phyloP scores from a whole-genome alignment of 2,329 filamentous ascomycete genomes.

The Aspergillus sp. region DNA sequence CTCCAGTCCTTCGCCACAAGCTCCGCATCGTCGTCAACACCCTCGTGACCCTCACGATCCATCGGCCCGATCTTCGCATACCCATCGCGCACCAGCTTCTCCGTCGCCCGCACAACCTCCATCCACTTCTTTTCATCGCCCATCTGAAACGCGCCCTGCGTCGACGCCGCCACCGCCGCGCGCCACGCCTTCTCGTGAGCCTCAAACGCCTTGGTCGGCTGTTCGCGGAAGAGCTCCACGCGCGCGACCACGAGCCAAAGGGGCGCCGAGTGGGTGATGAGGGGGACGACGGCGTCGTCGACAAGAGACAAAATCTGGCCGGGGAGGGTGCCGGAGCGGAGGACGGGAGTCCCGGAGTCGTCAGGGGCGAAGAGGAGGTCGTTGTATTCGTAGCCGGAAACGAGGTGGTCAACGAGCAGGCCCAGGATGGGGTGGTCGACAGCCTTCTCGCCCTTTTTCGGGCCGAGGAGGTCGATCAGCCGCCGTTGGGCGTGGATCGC shows the following conservation, averaged over 20 bases:
- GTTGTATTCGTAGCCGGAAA: conserved; percentile 39
- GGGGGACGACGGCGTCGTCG: conserved; percentile 63
- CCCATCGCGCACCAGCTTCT: conserved; percentile 63
- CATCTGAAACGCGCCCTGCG: conserved; percentile 36
- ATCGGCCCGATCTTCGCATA: conserved; percentile 69
- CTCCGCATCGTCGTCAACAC: conserved; percentile 39
- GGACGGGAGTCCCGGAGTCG: conserved; percentile 26
- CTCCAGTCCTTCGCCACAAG: conserved; percentile 72
- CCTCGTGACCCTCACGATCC: conserved; percentile 47
- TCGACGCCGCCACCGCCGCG: conserved; percentile 45
- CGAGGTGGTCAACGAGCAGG: conserved; percentile 62
- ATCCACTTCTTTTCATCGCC: conserved; percentile 59
- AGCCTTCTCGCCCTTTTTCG: conserved; percentile 61
- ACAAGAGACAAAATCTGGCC: conserved; percentile 57
- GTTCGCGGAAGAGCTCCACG: conserved; percentile 62
- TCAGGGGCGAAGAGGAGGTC: conserved; percentile 25
- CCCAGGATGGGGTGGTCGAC: conserved; percentile 66
- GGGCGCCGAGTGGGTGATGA: conserved; percentile 70
- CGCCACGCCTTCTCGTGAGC: conserved; percentile 88
- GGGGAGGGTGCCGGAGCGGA: conserved; percentile 44
- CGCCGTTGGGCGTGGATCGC: conserved; percentile 65
- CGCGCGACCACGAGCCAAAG: conserved; percentile 69
- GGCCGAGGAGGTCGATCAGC: conserved; percentile 63
- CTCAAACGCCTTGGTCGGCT: conserved; percentile 63
- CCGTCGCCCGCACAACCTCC: conserved; percentile 65